phyloP scores from a whole-genome alignment of 176 grass and related monocot genomes.

The Pontederia crassipes region DNA sequence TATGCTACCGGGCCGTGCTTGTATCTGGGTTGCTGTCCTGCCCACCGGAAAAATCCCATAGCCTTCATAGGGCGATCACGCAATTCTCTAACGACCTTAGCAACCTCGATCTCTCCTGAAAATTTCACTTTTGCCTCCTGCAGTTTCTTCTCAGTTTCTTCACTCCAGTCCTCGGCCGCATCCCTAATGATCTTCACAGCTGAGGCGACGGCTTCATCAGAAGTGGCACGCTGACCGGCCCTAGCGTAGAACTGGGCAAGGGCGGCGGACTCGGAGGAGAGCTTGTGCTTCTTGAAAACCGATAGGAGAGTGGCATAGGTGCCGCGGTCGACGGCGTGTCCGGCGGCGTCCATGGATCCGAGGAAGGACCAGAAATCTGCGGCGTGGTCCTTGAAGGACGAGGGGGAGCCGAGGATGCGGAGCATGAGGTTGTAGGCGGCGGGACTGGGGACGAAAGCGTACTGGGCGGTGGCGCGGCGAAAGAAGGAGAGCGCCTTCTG shows the following conservation, averaged over 20 bases:
- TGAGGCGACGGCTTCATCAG: slow-evolving; percentile 9
- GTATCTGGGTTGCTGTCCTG: slow-evolving; percentile 21
- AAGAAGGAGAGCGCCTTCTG: slow-evolving; percentile 54
- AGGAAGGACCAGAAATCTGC: slow-evolving; percentile 78
- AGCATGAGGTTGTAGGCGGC: slow-evolving; percentile 87
- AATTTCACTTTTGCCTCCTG: slow-evolving; percentile 22
- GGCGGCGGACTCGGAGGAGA: slow-evolving; percentile 34
- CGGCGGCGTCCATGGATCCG: slow-evolving; percentile 44
- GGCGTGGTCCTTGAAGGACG: slow-evolving; percentile 7
- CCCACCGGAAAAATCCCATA: slow-evolving; percentile 72
- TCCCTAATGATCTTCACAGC: slow-evolving; percentile 23
- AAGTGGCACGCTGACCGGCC: slow-evolving; percentile 7
- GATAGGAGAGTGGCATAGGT: slow-evolving; percentile 63
- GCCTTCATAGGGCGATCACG: slow-evolving; percentile 41
- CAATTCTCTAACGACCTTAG: slow-evolving; percentile 50
- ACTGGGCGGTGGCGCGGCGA: slow-evolving; percentile 23
- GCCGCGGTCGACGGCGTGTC: slow-evolving; percentile 57
- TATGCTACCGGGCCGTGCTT: slow-evolving; percentile 40
- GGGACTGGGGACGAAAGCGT: slow-evolving; percentile 30
- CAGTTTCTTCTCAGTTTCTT: slow-evolving; percentile 30
- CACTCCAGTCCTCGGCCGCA: slow-evolving; percentile 10
- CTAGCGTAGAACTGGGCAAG: slow-evolving; percentile 36
- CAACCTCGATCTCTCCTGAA: slow-evolving; percentile 39
- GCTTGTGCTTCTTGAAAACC: slow-evolving; percentile 58
- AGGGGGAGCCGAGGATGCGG: slow-evolving; percentile 40